Conservation (phyloP, 1,139 yeast species). For the Blastobotrys elegans region DNA sequence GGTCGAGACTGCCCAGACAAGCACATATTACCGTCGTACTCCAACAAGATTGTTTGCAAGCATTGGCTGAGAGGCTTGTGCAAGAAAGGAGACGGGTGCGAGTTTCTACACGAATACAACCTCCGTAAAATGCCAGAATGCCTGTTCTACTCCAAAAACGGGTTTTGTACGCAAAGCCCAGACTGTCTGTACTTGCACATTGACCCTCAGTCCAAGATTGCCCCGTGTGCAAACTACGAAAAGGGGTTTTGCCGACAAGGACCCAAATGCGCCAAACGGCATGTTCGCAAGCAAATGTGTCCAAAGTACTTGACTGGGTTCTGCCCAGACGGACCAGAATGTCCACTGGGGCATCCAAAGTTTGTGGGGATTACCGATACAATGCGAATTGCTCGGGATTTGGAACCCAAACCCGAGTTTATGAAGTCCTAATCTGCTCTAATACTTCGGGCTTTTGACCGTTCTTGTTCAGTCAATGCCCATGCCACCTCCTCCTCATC, state of each 20-base stretch:
- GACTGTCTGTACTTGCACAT: slow-evolving; percentile 92
- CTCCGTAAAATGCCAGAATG: slow-evolving; percentile 97
- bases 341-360: slow-evolving; percentile 42
- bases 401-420: slow-evolving; percentile 18
- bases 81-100: slow-evolving; percentile 95
- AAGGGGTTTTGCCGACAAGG: slow-evolving; percentile 93
- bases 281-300: slow-evolving; percentile 72
- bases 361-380: slow-evolving; percentile 36
- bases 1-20: slow-evolving; percentile 83
- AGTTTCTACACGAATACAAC: slow-evolving; percentile 92
- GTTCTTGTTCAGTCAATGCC: slow-evolving; percentile 75
- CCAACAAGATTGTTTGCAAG: slow-evolving; percentile 88
- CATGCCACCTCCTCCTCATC: slow-evolving; percentile 61
- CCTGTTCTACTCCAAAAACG: slow-evolving; percentile 77
- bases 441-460: slow-evolving; percentile 45
- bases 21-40: slow-evolving; percentile 77
- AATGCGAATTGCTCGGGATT: slow-evolving; percentile 37
- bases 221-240: slow-evolving; percentile 79
- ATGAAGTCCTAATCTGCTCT: neutral
- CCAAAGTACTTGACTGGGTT: slow-evolving; percentile 86
- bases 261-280: slow-evolving; percentile 78
- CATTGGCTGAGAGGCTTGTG: slow-evolving; percentile 98
- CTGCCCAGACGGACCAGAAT: slow-evolving; percentile 60
- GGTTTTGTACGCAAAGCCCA: slow-evolving; percentile 89
- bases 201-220: slow-evolving; percentile 82